Conservation (phyloP, 768 basidiomycete species). For the Panaeolus cyanescens region DNA sequence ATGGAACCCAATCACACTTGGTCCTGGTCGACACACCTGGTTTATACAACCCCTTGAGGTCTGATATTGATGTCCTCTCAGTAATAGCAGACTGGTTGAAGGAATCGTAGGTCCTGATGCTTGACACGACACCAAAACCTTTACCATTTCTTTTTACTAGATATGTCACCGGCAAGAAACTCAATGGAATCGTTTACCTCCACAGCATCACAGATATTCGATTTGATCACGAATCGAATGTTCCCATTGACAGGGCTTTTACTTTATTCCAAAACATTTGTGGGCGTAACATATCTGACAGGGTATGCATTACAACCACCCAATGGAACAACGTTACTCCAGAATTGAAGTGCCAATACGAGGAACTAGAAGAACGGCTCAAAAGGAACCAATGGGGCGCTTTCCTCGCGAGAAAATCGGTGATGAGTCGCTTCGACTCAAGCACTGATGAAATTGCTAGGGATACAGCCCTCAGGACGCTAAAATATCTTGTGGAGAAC, state of each 20-base stretch:
- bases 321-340: neutral
- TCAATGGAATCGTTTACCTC: neutral
- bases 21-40: neutral
- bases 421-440: neutral
- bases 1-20: neutral
- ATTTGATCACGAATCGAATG: neutral
- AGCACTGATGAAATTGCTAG: neutral
- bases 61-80: neutral
- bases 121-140: too few species aligned
- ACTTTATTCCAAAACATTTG: neutral
- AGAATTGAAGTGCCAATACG: neutral
- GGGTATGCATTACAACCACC: neutral
- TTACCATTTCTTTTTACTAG: neutral
- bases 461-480: neutral
- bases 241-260: neutral
- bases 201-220: neutral
- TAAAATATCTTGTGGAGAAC: neutral
- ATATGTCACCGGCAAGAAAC: neutral
- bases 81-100: neutral
- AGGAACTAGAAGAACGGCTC: neutral
- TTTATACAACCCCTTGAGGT: neutral
- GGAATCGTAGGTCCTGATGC: neutral
- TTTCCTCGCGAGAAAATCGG: neutral
- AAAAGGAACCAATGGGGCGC: neutral
- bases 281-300: neutral